Percentiles rank a stretch among this genome's conserved stretches.
Evolutionary conservation across 805 yeast genomes (phyloP).

Genomic region (Barnettozyma wickerhamii): DNA sequence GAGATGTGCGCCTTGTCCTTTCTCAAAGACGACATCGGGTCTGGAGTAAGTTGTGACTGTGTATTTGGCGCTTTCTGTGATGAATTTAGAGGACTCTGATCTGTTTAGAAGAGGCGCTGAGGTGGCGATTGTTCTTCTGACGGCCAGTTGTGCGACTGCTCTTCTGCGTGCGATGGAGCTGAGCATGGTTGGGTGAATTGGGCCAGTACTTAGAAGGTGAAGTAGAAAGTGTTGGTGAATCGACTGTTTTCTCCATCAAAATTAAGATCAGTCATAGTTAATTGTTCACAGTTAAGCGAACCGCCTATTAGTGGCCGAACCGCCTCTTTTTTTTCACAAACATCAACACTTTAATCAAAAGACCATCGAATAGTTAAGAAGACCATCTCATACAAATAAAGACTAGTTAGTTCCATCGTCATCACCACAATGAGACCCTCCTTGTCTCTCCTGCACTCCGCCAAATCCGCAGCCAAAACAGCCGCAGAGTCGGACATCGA

Average conservation of each 20-base stretch:
- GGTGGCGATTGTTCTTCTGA: background rate
- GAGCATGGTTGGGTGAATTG: too few relatives aligned
- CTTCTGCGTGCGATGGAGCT: slow-evolving; percentile 3
- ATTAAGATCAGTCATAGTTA: too few relatives aligned
- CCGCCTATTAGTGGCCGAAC: too few relatives aligned
- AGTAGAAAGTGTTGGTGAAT: too few relatives aligned
- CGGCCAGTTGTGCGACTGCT: background rate
- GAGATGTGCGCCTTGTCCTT: slow-evolving; percentile 76
- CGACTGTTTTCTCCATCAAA: too few relatives aligned
- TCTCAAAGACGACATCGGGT: slow-evolving; percentile 70
- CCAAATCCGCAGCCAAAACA: slow-evolving; percentile 28
- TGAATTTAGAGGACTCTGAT: slow-evolving; percentile 32
- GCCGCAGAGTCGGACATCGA: slow-evolving; percentile 26
- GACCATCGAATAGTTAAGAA: too few relatives aligned
- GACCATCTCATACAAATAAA: too few relatives aligned
- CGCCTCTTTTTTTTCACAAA: too few relatives aligned
- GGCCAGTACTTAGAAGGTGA: too few relatives aligned
- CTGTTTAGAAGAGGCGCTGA: slow-evolving; percentile 2
- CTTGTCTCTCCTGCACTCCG: slow-evolving; percentile 11
- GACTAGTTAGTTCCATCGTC: too few relatives aligned
- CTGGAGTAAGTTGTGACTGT: slow-evolving; percentile 78
- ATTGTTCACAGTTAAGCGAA: too few relatives aligned
- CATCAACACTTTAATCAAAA: too few relatives aligned
- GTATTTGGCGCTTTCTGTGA: slow-evolving; percentile 34
- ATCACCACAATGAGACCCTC: slow-evolving; percentile 25